Evolutionary conservation across 805 yeast species (phyloP).

Genomic region (Nakazawaea ambrosiae): DNA sequence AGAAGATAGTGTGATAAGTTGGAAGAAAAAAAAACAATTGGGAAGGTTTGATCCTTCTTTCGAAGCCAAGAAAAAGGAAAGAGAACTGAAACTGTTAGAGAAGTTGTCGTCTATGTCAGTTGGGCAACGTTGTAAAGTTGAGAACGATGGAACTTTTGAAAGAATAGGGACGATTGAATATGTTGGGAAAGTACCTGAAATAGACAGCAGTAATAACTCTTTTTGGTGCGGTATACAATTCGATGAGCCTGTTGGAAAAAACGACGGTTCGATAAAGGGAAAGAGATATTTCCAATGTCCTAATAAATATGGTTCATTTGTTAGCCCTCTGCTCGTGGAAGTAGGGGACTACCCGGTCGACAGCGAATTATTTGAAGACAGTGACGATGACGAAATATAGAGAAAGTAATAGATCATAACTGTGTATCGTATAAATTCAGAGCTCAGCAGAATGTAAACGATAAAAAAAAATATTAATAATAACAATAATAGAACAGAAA

Average conservation of each 20-base stretch:
- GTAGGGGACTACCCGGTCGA: constrained; percentile 60
- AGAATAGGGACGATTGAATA: constrained; percentile 67
- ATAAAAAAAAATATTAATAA: too few species aligned
- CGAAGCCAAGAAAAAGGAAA: constrained; percentile 21
- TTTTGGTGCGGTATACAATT: constrained; percentile 83
- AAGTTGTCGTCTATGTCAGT: constrained; percentile 29
- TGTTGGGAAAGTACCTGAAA: constrained; percentile 60
- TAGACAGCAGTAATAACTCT: constrained; percentile 39
- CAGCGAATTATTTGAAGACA: constrained; percentile 25
- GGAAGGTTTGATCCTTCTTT: constrained; percentile 67
- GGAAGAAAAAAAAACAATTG: constrained; percentile 64
- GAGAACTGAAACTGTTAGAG: constrained; percentile 19
- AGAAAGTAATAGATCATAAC: too few species aligned
- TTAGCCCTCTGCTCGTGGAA: constrained; percentile 61
- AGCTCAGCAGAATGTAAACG: too few species aligned
- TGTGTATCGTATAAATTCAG: constrained; percentile 10
- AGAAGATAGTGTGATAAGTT: constrained; percentile 57
- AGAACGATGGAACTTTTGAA: constrained; percentile 25
- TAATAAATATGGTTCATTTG: constrained; percentile 66
- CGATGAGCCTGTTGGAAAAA: constrained; percentile 82
- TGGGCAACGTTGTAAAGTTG: constrained; percentile 48
- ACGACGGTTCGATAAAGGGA: constrained; percentile 71
- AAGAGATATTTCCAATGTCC: constrained; percentile 48
- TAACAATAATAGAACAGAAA: neutral
- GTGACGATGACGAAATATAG: constrained; percentile 39